phyloP scores from a whole-genome alignment of 768 basidiomycete species.

The Hydnum rufescens region DNA sequence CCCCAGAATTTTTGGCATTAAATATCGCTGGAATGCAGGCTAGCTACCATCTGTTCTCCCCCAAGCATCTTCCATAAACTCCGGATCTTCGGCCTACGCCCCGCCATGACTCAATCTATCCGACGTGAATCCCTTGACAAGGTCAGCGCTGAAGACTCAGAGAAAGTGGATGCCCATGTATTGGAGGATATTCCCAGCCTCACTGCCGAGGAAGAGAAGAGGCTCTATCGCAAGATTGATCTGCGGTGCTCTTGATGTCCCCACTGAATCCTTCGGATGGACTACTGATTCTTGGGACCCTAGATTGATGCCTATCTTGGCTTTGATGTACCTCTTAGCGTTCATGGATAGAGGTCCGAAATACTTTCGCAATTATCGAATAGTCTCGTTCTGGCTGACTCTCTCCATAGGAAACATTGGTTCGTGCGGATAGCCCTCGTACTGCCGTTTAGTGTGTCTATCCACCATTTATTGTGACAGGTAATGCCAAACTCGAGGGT shows the following conservation, averaged over 20 bases:
- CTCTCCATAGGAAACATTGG: slow-evolving; percentile 34
- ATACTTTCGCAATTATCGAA: background rate
- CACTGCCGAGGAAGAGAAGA: slow-evolving; percentile 30
- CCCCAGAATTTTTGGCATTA: no score
- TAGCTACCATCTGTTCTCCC: no score
- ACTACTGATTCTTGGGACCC: background rate
- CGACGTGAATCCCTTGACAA: no score
- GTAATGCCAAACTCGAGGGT: slow-evolving; percentile 50
- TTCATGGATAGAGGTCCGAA: slow-evolving; percentile 41
- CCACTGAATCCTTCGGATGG: no score
- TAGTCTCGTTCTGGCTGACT: background rate
- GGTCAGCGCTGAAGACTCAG: no score
- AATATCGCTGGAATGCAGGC: no score
- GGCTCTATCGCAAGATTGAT: slow-evolving; percentile 40
- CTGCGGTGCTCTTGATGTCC: slow-evolving; percentile 14
- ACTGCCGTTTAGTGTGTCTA: background rate
- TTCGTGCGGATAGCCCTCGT: slow-evolving; percentile 12
- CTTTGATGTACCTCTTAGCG: slow-evolving; percentile 39
- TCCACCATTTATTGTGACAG: slow-evolving; percentile 14
- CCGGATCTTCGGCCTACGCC: no score
- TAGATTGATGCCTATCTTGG: slow-evolving; percentile 33
- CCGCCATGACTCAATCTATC: no score
- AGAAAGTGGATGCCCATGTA: no score
- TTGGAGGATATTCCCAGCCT: slow-evolving; percentile 13
- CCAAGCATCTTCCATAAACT: no score